Evolutionary conservation across 2,329 filamentous ascomycete genomes (phyloP).

Genomic region (Fusarium foetens): DNA sequence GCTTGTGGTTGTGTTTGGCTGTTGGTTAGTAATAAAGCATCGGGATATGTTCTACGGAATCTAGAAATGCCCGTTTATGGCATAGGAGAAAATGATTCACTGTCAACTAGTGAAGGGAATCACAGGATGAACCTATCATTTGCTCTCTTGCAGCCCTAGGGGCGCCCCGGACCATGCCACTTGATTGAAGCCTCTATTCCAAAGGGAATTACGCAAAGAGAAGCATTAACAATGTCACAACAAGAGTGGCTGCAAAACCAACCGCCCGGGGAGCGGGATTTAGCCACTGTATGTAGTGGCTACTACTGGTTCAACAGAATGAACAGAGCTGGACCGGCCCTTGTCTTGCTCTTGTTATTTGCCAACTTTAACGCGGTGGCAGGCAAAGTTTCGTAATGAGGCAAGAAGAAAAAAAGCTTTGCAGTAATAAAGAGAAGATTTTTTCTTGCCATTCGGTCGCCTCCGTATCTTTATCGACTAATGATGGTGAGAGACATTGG

Average conservation of each 20-base stretch:
- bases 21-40: not conserved
- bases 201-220: not conserved
- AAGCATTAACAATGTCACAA: constrained; percentile 1
- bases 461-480: constrained; percentile 12
- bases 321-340: constrained; percentile 11
- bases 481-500: constrained; percentile 13
- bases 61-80: constrained; percentile 14
- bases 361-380: not conserved
- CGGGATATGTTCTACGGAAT: constrained; percentile 6
- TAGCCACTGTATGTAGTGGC: not conserved
- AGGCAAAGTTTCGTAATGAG: not conserved
- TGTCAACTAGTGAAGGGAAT: not conserved
- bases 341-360: not conserved
- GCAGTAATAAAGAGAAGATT: not conserved
- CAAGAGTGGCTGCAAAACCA: constrained; percentile 22
- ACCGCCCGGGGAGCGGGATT: constrained; percentile 21
- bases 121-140: constrained; percentile 14
- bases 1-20: not conserved
- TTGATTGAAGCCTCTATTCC: constrained; percentile 15
- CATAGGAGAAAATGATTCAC: not conserved
- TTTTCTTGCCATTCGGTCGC: not conserved
- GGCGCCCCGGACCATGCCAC: constrained; percentile 6
- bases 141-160: constrained; percentile 11
- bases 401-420: not conserved
- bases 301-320: constrained; percentile 15